Percentiles rank a stretch among this genome's conserved stretches.
These are phyloP conservation scores for Bacidia gigantensis DNA, from an alignment of 495 filamentous ascomycete species.

Conservation along the genomic window DNA sequence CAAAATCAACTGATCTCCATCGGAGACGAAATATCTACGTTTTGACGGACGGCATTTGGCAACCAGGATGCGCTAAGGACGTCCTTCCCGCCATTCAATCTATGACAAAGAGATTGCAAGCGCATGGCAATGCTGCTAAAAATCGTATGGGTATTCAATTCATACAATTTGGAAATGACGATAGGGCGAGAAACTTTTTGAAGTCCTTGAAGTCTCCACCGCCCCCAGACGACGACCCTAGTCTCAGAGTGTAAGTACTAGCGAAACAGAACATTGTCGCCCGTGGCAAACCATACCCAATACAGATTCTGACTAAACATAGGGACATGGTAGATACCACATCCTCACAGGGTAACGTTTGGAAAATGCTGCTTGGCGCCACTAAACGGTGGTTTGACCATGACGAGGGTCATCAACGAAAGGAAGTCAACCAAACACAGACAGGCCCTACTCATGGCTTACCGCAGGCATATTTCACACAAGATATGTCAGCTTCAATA, in stretches of 20 bases:
- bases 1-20: not conserved
- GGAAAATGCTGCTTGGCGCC: constrained; percentile 24
- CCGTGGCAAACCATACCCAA: not conserved
- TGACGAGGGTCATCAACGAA: constrained; percentile 3
- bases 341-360: constrained; percentile 19
- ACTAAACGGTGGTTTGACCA: constrained; percentile 14
- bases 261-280: no score
- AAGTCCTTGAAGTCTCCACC: no score
- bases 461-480: no score
- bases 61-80: not conserved
- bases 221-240: not conserved
- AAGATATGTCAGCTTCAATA: no score
- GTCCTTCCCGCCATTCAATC: not conserved
- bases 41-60: not conserved
- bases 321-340: constrained; percentile 27
- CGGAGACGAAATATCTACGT: not conserved
- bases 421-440: no score
- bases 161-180: constrained; percentile 29
- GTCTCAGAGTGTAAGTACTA: not conserved
- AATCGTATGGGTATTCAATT: not conserved
- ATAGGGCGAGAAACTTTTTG: no score
- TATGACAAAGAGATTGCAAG: not conserved
- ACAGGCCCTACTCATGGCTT: no score
- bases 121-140: not conserved
- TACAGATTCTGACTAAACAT: not conserved